Evolutionary conservation across 169 alveolate species (phyloP), one percentile per base, ranked within the genome.

Genomic region (Blepharisma undulans): DNA sequence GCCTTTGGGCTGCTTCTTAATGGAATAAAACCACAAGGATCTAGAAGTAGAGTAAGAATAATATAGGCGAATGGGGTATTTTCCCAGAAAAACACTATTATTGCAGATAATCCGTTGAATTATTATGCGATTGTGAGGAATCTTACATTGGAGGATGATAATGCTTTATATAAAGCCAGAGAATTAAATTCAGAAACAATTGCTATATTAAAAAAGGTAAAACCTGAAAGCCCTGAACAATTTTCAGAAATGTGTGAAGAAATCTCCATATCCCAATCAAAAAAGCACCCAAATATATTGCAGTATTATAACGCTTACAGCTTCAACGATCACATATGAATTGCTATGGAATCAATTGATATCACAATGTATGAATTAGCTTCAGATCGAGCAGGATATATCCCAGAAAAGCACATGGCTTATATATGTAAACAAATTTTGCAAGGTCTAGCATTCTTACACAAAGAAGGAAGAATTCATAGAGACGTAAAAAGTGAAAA

Each of bases 401-500:
- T 84, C 77, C 89, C 89, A 25, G 89, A 84, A 60, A 48, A 84
- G 21, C 77, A 48, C 14, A 86, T 86, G n/a, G 48, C 91, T 25
- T 86, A 72, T 25, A 86, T 86, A 2, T 12, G 10, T 10, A 71
- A 12, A 21, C 60, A 29, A 27, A 10, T 86, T 1, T 8, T 86
- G 8, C 5, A 14, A 0, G 91, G 91, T 19, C 66, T 86, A 10
- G 18, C 34, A 27, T 25, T 30, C 27, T 19, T 86, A 32, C 91
- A 86, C 36, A 19, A 22, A n/a, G 90, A 94, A 77, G 90, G 93
- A 22, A 93, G 94, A 36, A 92, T 98, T 18, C 99, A 98, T 90
- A 94, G 98, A 93, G 99, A 98, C 90, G 95, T 98, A 21, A 98
- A 98, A 93, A 98, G 98, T 4, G 98, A 98, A 2, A 98, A 98